Percentiles rank a stretch among this genome's conserved stretches.
Evolutionary conservation across 352 stramenopile genomes (phyloP).

Genomic region (Pythium apleroticum): DNA sequence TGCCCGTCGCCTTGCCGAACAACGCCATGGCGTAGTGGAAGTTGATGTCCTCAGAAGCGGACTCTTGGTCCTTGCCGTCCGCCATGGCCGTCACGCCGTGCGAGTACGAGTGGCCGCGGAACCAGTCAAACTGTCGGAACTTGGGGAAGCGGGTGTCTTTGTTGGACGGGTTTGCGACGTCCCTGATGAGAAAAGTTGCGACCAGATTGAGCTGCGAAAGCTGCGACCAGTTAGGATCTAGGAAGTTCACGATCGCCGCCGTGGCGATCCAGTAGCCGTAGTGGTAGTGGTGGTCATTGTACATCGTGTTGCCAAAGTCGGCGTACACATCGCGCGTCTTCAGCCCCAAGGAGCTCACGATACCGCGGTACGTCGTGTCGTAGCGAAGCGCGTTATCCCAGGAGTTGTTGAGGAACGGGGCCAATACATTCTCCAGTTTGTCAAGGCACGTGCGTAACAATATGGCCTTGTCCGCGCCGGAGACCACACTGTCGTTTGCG

Average conservation of each 20-base stretch:
- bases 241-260: conserved; percentile 48
- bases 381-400: conserved; percentile 58
- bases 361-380: conserved; percentile 52
- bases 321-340: conserved; percentile 43
- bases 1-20: conserved; percentile 45
- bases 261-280: conserved; percentile 67
- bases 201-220: conserved; percentile 47
- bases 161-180: conserved; percentile 48
- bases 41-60: conserved; percentile 68
- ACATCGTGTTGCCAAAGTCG: conserved; percentile 70
- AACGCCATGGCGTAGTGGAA: conserved; percentile 46
- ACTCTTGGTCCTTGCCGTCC: conserved; percentile 75
- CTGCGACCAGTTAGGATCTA: conserved; percentile 47
- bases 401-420: conserved; percentile 44
- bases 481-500: neutral
- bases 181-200: conserved; percentile 41
- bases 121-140: conserved; percentile 73
- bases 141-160: conserved; percentile 46
- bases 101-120: conserved; percentile 68
- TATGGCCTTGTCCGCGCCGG: conserved; percentile 22
- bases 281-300: conserved; percentile 74
- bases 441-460: conserved; percentile 46
- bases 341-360: conserved; percentile 56
- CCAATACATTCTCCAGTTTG: conserved; percentile 43
- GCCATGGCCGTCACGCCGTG: conserved; percentile 57